A percentile compares a stretch with the other conserved stretches of the same genome.
Evolutionary conservation across 495 filamentous ascomycete species (phyloP).

Genomic region (Terfezia claveryi): DNA sequence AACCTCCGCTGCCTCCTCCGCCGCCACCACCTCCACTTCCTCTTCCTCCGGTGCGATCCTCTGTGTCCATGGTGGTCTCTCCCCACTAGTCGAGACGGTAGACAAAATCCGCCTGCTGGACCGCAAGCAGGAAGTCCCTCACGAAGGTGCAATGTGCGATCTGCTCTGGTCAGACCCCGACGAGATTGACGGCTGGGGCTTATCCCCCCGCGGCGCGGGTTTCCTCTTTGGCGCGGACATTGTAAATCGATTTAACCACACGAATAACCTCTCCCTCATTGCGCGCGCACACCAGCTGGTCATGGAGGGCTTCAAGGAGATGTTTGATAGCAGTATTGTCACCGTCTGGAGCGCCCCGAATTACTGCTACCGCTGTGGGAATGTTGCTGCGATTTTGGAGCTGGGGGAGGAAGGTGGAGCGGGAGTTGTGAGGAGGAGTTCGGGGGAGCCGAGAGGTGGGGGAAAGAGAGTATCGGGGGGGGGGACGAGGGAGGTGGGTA

Average conservation of each 20-base stretch:
- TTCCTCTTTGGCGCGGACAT: constrained; percentile 95
- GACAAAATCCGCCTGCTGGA: constrained; percentile 93
- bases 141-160: constrained; percentile 98
- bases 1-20: constrained; percentile 46
- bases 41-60: constrained; percentile 62
- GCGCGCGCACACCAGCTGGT: constrained; percentile 92
- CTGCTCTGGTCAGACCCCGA: constrained; percentile 94
- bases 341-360: constrained; percentile 96
- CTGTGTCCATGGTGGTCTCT: constrained; percentile 87
- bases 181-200: constrained; percentile 93
- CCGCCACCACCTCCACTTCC: constrained; percentile 21
- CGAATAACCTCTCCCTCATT: constrained; percentile 75
- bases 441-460: constrained; percentile 39
- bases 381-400: constrained; percentile 88
- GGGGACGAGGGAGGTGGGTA: constrained; percentile 19
- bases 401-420: constrained; percentile 52
- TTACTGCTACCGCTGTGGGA: constrained; percentile 95
- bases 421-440: constrained; percentile 55
- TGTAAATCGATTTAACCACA: constrained; percentile 84
- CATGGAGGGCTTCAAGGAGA: constrained; percentile 99
- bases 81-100: constrained; percentile 74
- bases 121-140: constrained; percentile 92
- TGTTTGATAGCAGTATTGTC: constrained; percentile 87
- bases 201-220: constrained; percentile 82
- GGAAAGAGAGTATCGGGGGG: constrained; percentile 7